These are phyloP conservation scores for Plenodomus biglobosus DNA, from an alignment of 2,329 filamentous ascomycete genomes.

Conservation along the genomic window DNA sequence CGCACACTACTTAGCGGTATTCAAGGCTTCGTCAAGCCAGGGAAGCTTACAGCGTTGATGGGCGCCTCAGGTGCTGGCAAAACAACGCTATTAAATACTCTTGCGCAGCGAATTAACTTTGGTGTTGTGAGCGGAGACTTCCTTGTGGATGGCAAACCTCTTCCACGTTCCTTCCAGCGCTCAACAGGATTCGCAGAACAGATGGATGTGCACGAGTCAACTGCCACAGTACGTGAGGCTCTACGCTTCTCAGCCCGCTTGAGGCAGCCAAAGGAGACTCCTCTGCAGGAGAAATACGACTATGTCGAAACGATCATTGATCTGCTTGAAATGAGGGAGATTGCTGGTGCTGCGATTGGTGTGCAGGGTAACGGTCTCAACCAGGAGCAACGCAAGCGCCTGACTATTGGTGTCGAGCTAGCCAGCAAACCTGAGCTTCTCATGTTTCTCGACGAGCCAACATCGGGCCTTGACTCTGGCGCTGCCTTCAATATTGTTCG, in stretches of 20 bases:
- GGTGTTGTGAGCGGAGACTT: constrained; percentile 51
- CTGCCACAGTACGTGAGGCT: constrained; percentile 65
- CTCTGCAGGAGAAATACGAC: constrained; percentile 62
- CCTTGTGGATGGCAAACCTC: constrained; percentile 45
- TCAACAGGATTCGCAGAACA: constrained; percentile 76
- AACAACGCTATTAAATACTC: constrained; percentile 41
- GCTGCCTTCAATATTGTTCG: constrained; percentile 67
- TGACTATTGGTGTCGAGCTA: constrained; percentile 64
- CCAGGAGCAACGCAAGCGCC: constrained; percentile 67
- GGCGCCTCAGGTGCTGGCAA: constrained; percentile 62
- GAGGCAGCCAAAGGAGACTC: constrained; percentile 61
- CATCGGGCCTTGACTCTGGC: constrained; percentile 70
- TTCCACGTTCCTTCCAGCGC: constrained; percentile 72
- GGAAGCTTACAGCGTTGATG: constrained; percentile 80
- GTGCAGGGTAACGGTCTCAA: constrained; percentile 52
- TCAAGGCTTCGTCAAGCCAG: constrained; percentile 86
- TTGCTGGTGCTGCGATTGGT: constrained; percentile 66
- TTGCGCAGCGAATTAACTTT: constrained; percentile 48
- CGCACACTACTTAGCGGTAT: constrained; percentile 60
- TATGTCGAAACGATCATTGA: constrained; percentile 67
- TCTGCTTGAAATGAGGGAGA: constrained; percentile 64
- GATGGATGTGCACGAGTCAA: constrained; percentile 64
- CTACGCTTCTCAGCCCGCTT: constrained; percentile 65
- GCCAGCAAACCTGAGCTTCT: constrained; percentile 69
- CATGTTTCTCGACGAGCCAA: constrained; percentile 77